Evolutionary conservation across 1,139 yeast genomes (phyloP), one percentile per base, ranked within the genome.

Genomic region (Suzukiozyma palmioleophila): DNA sequence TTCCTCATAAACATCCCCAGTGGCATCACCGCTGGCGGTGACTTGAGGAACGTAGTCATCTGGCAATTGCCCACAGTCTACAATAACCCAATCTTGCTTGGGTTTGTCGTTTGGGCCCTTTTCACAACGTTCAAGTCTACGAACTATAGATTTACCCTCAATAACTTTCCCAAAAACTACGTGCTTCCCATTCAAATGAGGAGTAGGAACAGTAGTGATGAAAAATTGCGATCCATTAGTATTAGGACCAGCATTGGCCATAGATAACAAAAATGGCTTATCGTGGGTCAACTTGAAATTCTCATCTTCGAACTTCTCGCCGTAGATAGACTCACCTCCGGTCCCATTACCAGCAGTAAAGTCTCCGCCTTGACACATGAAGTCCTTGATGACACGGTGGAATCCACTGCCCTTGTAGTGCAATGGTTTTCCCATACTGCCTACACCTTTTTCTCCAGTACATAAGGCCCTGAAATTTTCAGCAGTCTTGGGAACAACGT

Each of bases 331-430:
- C 62, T 85, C 95, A 40, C 97, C 97, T 33, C 97, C 97, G 28
- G 92, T 85, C 25, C 97, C 97, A 50, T 84, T 70, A 18, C 84
- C 87, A 47, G 79, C 81, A 34, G 97, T 89, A 69, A 90, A 90
- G 58, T 92, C 98, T 54, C 98, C 98, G 60, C 97, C 97, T 66
- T 89, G 97, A 53, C 86, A 76, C 97, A 90, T 90, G 59, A 89
- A 89, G 38, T 78, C 79, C 59, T 85, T 84, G 60, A 94, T 94
- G 26, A 94, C 94, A 50, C 99, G 77, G 65, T 94, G 98, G 73
- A 94, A 90, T 11, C 74, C 69, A 8, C 94, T 82, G 30, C 86
- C 86, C 60, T 89, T 85, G 73, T 80, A 92, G 43, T 71, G 67
- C 45, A 86, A 69, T 8, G 87, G 87, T 46, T 77, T 73, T 9